phyloP scores from a whole-genome alignment of 805 yeast species.

The Myxozyma sirexii region DNA sequence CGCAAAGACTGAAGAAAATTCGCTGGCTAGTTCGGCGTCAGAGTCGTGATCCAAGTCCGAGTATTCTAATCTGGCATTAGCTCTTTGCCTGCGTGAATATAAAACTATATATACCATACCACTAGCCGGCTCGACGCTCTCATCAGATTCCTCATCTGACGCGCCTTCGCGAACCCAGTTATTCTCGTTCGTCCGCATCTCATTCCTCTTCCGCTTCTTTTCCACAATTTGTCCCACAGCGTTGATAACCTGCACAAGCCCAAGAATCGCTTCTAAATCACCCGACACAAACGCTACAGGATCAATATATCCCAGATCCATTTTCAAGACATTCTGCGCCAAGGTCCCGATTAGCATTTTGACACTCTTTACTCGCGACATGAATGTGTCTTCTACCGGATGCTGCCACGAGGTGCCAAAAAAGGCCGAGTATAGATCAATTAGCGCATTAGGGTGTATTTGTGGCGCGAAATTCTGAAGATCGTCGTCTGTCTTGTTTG shows the following conservation, averaged over 20 bases:
- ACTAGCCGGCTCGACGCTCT: conserved; percentile 20
- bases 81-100: background rate
- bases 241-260: conserved; percentile 15
- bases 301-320: conserved; percentile 26
- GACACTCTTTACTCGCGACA: conserved; percentile 18
- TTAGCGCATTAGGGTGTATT: conserved; percentile 13
- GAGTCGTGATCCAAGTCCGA: conserved; percentile 8
- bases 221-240: conserved; percentile 19
- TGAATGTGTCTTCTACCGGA: conserved; percentile 15
- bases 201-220: conserved; percentile 3
- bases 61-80: background rate
- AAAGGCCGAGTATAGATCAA: conserved; percentile 18
- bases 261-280: conserved; percentile 6
- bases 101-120: conserved; percentile 3
- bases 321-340: conserved; percentile 19
- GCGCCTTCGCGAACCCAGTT: background rate
- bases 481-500: background rate
- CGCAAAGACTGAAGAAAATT: background rate
- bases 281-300: conserved; percentile 24
- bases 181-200: background rate
- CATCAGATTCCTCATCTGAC: conserved; percentile 9
- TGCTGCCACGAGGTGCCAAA: conserved; percentile 6
- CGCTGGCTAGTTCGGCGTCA: conserved; percentile 4
- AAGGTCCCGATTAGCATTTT: conserved; percentile 25
- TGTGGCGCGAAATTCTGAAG: background rate